These are phyloP conservation scores for Xenosphaeropsis pyriputrescens DNA, from an alignment of 2,329 filamentous ascomycete species.

Conservation along the genomic window DNA sequence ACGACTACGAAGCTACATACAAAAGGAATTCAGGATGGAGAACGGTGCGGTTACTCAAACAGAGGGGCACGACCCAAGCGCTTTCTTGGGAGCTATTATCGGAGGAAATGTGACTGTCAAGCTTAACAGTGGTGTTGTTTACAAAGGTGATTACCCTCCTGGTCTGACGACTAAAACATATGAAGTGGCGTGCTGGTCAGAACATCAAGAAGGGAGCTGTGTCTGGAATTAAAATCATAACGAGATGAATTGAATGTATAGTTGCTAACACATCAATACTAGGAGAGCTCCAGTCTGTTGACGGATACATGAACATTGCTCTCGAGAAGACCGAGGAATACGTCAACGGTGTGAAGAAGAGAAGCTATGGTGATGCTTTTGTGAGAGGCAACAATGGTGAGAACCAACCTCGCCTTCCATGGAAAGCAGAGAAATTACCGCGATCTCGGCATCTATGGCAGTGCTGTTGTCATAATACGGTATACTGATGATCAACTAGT, in stretches of 20 bases:
- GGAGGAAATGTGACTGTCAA: slow-evolving; percentile 91
- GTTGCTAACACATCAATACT: slow-evolving; percentile 4
- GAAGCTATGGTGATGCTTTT: slow-evolving; percentile 87
- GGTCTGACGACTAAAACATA: not conserved
- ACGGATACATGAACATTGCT: slow-evolving; percentile 99
- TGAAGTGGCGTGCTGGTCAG: too few species aligned
- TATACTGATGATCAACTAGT: slow-evolving; percentile 2
- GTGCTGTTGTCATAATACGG: too few species aligned
- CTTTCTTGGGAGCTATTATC: slow-evolving; percentile 88
- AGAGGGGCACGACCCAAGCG: slow-evolving; percentile 83
- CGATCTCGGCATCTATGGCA: too few species aligned
- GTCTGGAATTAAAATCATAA: too few species aligned
- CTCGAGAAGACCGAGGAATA: slow-evolving; percentile 91
- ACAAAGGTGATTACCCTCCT: slow-evolving; percentile 53
- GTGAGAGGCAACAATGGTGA: slow-evolving; percentile 90
- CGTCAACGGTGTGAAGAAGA: slow-evolving; percentile 68
- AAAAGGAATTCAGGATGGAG: slow-evolving; percentile 43
- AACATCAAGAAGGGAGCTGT: not conserved
- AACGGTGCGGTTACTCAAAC: slow-evolving; percentile 44
- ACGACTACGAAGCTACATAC: too few species aligned
- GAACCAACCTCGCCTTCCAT: slow-evolving; percentile 6
- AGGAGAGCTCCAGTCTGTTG: slow-evolving; percentile 94
- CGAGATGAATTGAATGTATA: not conserved
- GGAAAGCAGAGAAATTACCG: too few species aligned
- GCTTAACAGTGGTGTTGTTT: slow-evolving; percentile 95